Percentiles rank a stretch among this genome's conserved stretches.
These are phyloP conservation scores for Salvia splendens DNA, from an alignment of 257 asterid genomes.

Conservation along the genomic window DNA sequence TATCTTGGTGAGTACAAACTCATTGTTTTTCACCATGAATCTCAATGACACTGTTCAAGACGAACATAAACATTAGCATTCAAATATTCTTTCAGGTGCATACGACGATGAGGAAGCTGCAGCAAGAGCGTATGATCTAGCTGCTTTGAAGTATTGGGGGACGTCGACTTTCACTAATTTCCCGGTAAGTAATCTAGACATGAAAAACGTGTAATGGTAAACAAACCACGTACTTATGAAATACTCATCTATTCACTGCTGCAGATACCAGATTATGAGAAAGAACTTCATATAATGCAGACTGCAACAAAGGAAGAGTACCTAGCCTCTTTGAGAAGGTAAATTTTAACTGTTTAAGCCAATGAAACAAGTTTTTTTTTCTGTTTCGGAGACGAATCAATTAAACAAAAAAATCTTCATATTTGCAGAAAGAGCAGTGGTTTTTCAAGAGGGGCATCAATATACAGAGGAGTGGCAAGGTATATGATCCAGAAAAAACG, in stretches of 20 bases:
- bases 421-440: conserved; percentile 53
- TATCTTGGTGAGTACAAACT: conserved; percentile 42
- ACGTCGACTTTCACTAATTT: conserved; percentile 51
- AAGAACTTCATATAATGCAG: conserved; percentile 45
- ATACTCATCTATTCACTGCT: conserved; percentile 20
- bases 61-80: not conserved
- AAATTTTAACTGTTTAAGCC: not conserved
- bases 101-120: conserved; percentile 63
- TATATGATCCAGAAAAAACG: conserved; percentile 11
- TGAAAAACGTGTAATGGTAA: not conserved
- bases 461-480: conserved; percentile 50
- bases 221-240: not conserved
- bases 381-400: conserved; percentile 5
- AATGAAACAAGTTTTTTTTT: not conserved
- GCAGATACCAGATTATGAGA: conserved; percentile 41
- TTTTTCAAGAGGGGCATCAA: conserved; percentile 51
- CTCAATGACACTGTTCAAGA: no score
- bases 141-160: conserved; percentile 63
- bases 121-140: conserved; percentile 60
- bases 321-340: conserved; percentile 53
- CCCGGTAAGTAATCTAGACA: conserved; percentile 34
- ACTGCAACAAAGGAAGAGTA: conserved; percentile 49
- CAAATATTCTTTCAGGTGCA: conserved; percentile 41
- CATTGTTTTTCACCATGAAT: no score
- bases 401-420: conserved; percentile 12